Conservation (phyloP, 192 early-diverging fungal genomes). For the Diversispora eburnea region DNA sequence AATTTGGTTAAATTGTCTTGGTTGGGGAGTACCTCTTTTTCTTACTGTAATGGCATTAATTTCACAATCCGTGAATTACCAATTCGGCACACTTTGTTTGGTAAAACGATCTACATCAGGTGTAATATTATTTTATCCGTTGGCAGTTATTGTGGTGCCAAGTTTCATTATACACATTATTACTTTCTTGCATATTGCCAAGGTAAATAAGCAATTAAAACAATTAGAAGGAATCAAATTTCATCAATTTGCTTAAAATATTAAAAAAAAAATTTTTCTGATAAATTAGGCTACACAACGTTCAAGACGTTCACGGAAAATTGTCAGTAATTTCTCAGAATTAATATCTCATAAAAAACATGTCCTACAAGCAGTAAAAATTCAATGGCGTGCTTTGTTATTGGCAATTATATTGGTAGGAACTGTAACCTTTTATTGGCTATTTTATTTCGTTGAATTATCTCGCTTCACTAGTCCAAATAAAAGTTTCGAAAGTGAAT, state of each 20-base stretch:
- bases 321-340: conserved; percentile 20
- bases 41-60: conserved; percentile 40
- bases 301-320: not conserved
- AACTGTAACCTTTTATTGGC: conserved; percentile 51
- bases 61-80: conserved; percentile 42
- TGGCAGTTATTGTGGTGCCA: conserved; percentile 48
- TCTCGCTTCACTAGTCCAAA: conserved; percentile 29
- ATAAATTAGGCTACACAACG: not conserved
- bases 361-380: conserved; percentile 47
- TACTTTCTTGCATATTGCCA: conserved; percentile 51
- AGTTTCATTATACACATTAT: conserved; percentile 49
- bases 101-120: conserved; percentile 39
- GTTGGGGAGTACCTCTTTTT: conserved; percentile 45
- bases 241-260: not conserved
- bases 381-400: conserved; percentile 54
- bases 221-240: not conserved
- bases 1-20: conserved; percentile 38
- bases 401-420: conserved; percentile 40
- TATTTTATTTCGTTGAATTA: conserved; percentile 51
- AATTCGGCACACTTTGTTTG: conserved; percentile 50
- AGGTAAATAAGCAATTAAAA: conserved; percentile 19
- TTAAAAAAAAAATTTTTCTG: not conserved
- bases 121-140: conserved; percentile 50
- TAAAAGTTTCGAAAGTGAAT: conserved; percentile 24
- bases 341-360: conserved; percentile 41